Percentiles rank a stretch among this genome's conserved stretches.
Conservation (phyloP, 805 yeast species). For the Wickerhamiella shivajii region DNA sequence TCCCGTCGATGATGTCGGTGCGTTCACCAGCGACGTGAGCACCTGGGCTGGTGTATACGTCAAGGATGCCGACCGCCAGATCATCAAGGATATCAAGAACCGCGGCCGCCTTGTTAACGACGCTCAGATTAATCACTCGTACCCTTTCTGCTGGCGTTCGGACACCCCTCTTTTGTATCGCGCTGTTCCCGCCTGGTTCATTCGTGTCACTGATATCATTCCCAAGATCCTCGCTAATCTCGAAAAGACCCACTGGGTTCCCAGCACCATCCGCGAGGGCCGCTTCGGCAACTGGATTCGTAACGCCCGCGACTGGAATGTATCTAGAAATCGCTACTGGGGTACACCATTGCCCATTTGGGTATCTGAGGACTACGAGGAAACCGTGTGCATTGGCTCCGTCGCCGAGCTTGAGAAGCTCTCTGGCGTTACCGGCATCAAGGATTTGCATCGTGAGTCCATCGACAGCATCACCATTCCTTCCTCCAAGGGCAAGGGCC, state of each 20-base stretch:
- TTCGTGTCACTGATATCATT: slow-evolving; percentile 70
- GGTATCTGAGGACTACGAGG: slow-evolving; percentile 89
- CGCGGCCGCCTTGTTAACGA: slow-evolving; percentile 60
- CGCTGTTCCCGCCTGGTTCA: slow-evolving; percentile 98
- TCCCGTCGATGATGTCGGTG: slow-evolving; percentile 90
- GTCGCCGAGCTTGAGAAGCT: slow-evolving; percentile 72
- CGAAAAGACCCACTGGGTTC: slow-evolving; percentile 88
- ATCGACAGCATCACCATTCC: slow-evolving; percentile 91
- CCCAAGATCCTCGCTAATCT: slow-evolving; percentile 84
- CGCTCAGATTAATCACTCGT: slow-evolving; percentile 83
- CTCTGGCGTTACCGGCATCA: slow-evolving; percentile 66
- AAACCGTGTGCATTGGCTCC: slow-evolving; percentile 86
- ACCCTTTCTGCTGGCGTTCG: slow-evolving; percentile 99
- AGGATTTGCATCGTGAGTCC: slow-evolving; percentile 85
- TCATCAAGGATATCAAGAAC: slow-evolving; percentile 71
- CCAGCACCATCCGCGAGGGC: slow-evolving; percentile 75
- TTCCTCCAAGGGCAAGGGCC: slow-evolving; percentile 77
- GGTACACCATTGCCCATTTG: slow-evolving; percentile 98
- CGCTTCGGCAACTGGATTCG: slow-evolving; percentile 97
- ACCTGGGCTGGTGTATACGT: slow-evolving; percentile 76
- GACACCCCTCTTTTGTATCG: slow-evolving; percentile 94
- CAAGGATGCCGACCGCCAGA: slow-evolving; percentile 87
- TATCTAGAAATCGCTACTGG: slow-evolving; percentile 98
- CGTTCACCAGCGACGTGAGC: slow-evolving; percentile 58
- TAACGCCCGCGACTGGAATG: slow-evolving; percentile 98